Base-by-base conservation (phyloP, 768 basidiomycete genomes). In the Boletus bicolor region DNA sequence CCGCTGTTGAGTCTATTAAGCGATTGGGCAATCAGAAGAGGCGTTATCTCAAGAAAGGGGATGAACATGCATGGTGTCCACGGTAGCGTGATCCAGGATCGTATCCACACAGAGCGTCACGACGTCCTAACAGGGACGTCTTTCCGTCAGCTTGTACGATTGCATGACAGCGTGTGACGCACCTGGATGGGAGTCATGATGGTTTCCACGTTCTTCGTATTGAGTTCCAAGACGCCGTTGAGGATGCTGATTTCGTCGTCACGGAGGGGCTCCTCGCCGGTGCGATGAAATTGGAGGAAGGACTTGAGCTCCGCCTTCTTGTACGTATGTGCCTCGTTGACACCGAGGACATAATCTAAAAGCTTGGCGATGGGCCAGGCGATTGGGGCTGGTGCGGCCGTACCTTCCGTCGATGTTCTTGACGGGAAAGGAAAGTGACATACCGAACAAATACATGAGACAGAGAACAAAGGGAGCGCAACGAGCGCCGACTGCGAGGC, bases 151-250 rank as follows among this genome's bases (percentile, higher is more conserved):
- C 2, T 1, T 24, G 49, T 0, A 10, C 2, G 42, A 41, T 1
- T 35, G 19, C 3, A 7, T 4, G 7, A 14, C 21, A 7, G 32
- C 0, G 24, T 0, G 30, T 6, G 44, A 12, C 61, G 30, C 34
- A 87, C 88, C 66, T 79, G 78, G 68, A 93, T 82, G 2, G 86
- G 85, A 0, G 91, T 92, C 91, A 93, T 92, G 56, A 93, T 91
- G 21, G 79, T 75, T 60, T 86, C 81, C 0, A 87, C 91, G 26
- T 79, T 82, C 67, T 91, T 92, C 17, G 79, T 82, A 63, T 86
- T 89, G 47, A 92, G 77, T 63, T 91, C 89, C 52, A 90, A 68
- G 1, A 91, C 88, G 2, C 89, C 89, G 64, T 89, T 91, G 45
- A 92, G 73, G 44, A 92, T 92, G 55, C 81, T 79, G 37, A 92